These are phyloP conservation scores for Malus fusca DNA, from an alignment of 306 rosid species.

Conservation along the genomic window DNA sequence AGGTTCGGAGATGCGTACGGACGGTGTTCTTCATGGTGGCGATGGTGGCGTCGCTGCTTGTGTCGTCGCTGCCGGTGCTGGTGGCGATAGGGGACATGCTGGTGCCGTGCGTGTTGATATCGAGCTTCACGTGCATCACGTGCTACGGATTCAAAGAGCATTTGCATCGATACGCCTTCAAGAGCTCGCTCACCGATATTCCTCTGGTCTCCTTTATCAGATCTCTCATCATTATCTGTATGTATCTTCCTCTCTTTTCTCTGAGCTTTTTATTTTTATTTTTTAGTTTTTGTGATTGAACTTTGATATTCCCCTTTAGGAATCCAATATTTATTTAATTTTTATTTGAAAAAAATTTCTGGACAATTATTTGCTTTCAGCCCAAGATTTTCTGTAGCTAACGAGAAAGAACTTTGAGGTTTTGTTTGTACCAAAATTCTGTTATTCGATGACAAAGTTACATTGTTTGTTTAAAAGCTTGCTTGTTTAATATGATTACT, in stretches of 20 bases:
- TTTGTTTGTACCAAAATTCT: neutral
- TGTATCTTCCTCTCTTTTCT: constrained; percentile 3
- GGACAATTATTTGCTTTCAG: neutral
- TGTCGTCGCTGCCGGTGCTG: constrained; percentile 75
- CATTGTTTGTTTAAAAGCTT: neutral
- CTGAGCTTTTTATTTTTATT: neutral
- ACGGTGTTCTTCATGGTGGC: constrained; percentile 81
- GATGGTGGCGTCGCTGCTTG: constrained; percentile 70
- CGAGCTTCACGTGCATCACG: constrained; percentile 68
- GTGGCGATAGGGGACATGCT: constrained; percentile 69
- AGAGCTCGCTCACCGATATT: constrained; percentile 79
- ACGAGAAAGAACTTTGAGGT: neutral
- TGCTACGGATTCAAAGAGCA: constrained; percentile 65
- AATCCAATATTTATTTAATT: neutral
- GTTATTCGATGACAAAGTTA: neutral
- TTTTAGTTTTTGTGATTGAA: neutral
- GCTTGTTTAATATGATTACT: neutral
- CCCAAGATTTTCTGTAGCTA: no score
- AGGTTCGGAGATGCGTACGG: constrained; percentile 58
- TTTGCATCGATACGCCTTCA: constrained; percentile 77
- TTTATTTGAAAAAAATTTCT: no score
- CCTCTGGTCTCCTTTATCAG: constrained; percentile 83
- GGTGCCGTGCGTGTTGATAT: constrained; percentile 65
- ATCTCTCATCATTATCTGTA: constrained; percentile 74
- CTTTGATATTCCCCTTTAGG: neutral